Evolutionary conservation across 129 eudicot genomes (phyloP), one percentile per base, ranked within the genome.

Genomic region (Flaveria brownii): DNA sequence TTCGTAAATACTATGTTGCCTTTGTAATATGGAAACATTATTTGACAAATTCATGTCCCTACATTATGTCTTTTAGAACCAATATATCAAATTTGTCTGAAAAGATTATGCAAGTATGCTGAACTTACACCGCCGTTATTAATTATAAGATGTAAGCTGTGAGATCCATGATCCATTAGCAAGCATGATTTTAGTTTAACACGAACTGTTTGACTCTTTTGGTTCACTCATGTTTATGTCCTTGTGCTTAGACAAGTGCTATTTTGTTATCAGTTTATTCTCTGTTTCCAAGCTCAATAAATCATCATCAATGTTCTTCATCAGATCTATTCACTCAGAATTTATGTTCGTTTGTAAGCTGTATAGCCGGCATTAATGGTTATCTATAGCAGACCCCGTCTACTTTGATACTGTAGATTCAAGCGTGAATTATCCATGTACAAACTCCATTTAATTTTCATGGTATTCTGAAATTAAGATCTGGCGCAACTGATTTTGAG

Each of bases 381-480:
- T 36, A 36, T 36, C 41, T 36, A 36, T 36, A 36, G 41, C 41
- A 36, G 41, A 36, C 41, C 41, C 7, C 0, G 7, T 5, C 41
- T 71, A 49, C 81, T 28, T 65, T 79, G 77, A 57, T 17, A 54
- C 73, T 56, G 76, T 75, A 59, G 22, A 75, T 78, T 71, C 71
- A 73, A 81, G 72, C 52, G 36, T 59, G 77, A 59, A 72, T 76
- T 47, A 68, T 71, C 74, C 17, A 75, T 18, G 11, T 83, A 80
- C 82, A 78, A 82, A 59, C 18, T 80, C 68, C 75, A 66, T 65
- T 28, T 63, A 72, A 47, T 64, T 65, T 59, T 82, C 77, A 41
- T 77, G 78, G 85, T 76, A 77, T 76, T 68, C 66, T 61, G 87
- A 86, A 56, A 73, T 68, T 76, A 75, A 61, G 60, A 39, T 50